phyloP scores from a whole-genome alignment of 2,329 filamentous ascomycete genomes.

The Pestalotiopsis sp. region DNA sequence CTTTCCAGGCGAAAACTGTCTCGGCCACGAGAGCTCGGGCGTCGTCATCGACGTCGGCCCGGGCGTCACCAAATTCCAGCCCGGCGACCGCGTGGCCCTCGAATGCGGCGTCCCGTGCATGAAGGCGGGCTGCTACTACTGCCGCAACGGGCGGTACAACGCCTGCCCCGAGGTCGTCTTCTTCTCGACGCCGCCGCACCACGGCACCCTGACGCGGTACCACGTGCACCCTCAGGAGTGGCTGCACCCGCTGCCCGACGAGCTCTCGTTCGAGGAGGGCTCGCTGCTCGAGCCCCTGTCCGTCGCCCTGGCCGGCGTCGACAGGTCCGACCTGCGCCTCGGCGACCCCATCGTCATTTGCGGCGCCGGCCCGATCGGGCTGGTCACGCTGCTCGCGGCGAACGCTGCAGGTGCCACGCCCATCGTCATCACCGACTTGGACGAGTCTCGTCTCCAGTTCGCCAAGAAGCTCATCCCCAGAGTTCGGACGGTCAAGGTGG shows the following conservation, averaged over 20 bases:
- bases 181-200: slow-evolving; percentile 30
- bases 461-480: neutral
- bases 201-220: slow-evolving; percentile 40
- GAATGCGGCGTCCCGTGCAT: slow-evolving; percentile 39
- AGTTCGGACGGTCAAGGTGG: neutral
- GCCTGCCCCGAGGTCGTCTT: slow-evolving; percentile 30
- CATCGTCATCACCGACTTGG: slow-evolving; percentile 38
- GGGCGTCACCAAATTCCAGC: slow-evolving; percentile 17
- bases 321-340: slow-evolving; percentile 38
- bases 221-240: slow-evolving; percentile 40
- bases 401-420: slow-evolving; percentile 44
- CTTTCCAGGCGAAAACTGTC: slow-evolving; percentile 31
- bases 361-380: slow-evolving; percentile 38
- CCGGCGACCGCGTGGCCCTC: slow-evolving; percentile 31
- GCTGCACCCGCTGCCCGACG: slow-evolving; percentile 38
- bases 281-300: slow-evolving; percentile 50
- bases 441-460: neutral
- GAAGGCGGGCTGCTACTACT: slow-evolving; percentile 32
- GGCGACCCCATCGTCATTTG: slow-evolving; percentile 40
- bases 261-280: slow-evolving; percentile 42
- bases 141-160: slow-evolving; percentile 41
- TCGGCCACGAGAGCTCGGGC: slow-evolving; percentile 27
- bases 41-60: slow-evolving; percentile 23
- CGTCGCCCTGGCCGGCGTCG: slow-evolving; percentile 47
- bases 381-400: slow-evolving; percentile 42